phyloP scores from a whole-genome alignment of 306 rosid species.

The Rosa chinensis region DNA sequence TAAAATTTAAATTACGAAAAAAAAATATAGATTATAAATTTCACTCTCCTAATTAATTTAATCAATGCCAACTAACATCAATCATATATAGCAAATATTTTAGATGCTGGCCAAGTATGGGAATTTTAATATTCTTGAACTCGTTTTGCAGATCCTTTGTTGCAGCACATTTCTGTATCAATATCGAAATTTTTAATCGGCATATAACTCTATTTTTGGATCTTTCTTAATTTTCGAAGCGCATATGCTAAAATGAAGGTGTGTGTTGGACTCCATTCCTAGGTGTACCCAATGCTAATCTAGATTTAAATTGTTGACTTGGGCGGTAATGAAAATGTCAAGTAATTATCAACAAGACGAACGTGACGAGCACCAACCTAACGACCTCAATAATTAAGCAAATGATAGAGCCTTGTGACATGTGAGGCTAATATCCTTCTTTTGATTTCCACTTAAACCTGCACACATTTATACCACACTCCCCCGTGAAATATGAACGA shows the following conservation, averaged over 20 bases:
- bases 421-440: conserved; percentile 55
- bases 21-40: too few species aligned
- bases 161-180: too few species aligned
- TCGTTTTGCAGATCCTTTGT: background rate
- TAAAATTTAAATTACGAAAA: too few species aligned
- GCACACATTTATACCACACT: conserved; percentile 35
- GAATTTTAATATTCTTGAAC: background rate
- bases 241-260: background rate
- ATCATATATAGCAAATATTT: background rate
- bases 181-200: background rate
- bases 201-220: background rate
- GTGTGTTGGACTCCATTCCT: background rate
- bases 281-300: background rate
- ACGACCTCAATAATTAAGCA: conserved; percentile 50
- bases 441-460: conserved; percentile 23
- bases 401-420: conserved; percentile 49
- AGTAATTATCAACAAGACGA: conserved; percentile 49
- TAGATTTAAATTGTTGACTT: conserved; percentile 28
- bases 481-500: conserved; percentile 18
- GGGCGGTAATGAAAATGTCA: conserved; percentile 29
- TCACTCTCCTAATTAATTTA: background rate
- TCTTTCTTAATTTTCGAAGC: background rate
- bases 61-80: background rate
- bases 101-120: background rate
- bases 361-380: conserved; percentile 77